Evolutionary conservation across 2,329 filamentous ascomycete genomes (phyloP).

Genomic region (Fusarium albosuccineum): DNA sequence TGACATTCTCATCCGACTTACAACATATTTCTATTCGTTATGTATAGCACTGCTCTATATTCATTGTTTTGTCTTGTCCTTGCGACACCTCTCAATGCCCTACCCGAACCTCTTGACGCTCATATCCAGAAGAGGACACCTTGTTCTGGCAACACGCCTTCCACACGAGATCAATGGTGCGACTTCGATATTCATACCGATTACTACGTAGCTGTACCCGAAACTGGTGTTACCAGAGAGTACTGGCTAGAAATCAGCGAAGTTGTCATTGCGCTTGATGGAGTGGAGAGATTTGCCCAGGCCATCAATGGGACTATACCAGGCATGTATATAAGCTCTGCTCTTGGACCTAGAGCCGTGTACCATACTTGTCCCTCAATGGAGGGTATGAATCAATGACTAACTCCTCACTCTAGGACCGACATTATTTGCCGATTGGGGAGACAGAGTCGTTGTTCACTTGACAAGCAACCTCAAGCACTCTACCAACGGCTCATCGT

Average conservation of each 20-base stretch:
- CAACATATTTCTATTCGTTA: constrained; percentile 6
- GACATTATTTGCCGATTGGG: constrained; percentile 67
- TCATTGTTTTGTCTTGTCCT: constrained; percentile 11
- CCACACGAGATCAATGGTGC: constrained; percentile 58
- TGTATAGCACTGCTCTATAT: constrained; percentile 16
- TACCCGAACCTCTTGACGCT: constrained; percentile 17
- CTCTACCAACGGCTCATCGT: constrained; percentile 68
- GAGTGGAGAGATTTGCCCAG: constrained; percentile 55
- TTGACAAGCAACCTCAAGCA: constrained; percentile 62
- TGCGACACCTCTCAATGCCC: constrained; percentile 8
- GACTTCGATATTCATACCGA: constrained; percentile 63
- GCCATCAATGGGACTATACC: constrained; percentile 71
- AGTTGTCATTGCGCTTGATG: constrained; percentile 60
- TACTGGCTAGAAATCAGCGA: constrained; percentile 61
- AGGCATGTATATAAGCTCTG: constrained; percentile 45
- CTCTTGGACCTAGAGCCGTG: no score
- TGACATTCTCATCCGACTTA: neutral
- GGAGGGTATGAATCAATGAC: neutral
- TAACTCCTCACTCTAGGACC: constrained; percentile 55
- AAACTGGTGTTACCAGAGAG: constrained; percentile 65
- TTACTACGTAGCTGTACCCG: constrained; percentile 56
- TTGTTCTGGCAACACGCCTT: constrained; percentile 48
- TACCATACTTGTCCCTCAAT: neutral
- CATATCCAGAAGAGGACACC: constrained; percentile 14
- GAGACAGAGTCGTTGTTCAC: constrained; percentile 62